A percentile compares a stretch with the other conserved stretches of the same genome.
Evolutionary conservation across 331 rosid genomes (phyloP).

Genomic region (Prunus yedoensis): DNA sequence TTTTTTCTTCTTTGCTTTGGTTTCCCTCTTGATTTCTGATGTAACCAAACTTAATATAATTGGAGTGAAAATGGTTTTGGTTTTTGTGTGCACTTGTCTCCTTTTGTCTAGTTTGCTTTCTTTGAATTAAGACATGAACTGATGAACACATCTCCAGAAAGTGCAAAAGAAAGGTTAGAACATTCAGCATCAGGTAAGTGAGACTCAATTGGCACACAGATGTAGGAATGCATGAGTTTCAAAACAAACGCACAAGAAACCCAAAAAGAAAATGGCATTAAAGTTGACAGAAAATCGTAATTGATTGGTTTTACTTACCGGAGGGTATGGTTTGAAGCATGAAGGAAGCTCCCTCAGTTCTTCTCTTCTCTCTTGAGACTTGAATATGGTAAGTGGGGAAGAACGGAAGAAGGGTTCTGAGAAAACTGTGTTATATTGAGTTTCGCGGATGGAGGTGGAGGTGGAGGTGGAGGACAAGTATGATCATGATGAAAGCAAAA

Average conservation of each 20-base stretch:
- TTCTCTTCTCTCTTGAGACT: background rate
- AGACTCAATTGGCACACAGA: background rate
- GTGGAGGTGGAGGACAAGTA: constrained; percentile 52
- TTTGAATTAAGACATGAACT: constrained; percentile 18
- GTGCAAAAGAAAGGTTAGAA: background rate
- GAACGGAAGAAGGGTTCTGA: constrained; percentile 20
- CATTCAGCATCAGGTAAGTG: background rate
- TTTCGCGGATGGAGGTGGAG: constrained; percentile 19
- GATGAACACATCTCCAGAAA: background rate
- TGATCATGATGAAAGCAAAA: constrained; percentile 63
- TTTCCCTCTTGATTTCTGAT: constrained; percentile 46
- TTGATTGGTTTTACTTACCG: constrained; percentile 38
- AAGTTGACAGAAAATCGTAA: background rate
- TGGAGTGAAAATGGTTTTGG: constrained; percentile 76
- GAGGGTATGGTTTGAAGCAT: background rate
- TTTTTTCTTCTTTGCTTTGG: constrained; percentile 26
- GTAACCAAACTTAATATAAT: constrained; percentile 70
- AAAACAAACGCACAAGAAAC: constrained; percentile 10
- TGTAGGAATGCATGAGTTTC: background rate
- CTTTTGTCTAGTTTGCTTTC: constrained; percentile 26
- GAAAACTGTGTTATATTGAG: constrained; percentile 18
- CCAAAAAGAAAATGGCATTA: background rate
- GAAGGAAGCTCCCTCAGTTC: constrained; percentile 12
- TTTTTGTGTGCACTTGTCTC: constrained; percentile 74
- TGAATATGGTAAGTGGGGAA: background rate